Evolutionary conservation across 306 rosid species (phyloP), one percentile per base, ranked within the genome.

Genomic region (Neltuma alba): DNA sequence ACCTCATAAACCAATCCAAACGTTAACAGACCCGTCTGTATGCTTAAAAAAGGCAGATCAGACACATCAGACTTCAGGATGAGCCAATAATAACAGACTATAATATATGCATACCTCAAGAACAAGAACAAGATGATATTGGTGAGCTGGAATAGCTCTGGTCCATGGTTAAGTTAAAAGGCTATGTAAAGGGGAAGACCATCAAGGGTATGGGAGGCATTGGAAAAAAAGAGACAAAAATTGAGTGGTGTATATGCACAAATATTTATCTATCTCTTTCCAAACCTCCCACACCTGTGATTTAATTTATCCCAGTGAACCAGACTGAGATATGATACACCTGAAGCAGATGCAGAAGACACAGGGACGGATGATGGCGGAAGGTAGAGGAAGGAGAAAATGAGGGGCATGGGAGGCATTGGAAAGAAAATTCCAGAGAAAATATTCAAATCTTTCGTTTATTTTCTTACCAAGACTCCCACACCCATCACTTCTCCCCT

Each of bases 201-300:
- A n/a, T 54, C 61, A 54, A 54, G 30, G 61, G 61, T 54, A 54
- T 54, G 61, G 61, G 61, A 54, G 61, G 61, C 61, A 54, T 54
- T n/a, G 61, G 61, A 54, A 54, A 54, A 54, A 54, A 54, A 54
- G 30, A 54, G 61, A 54, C 14, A 25, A 21, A n/a, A 40, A 54
- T 8, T 21, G 12, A 54, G 61, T 21, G 2, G 12, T 0, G 8
- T 23, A 21, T 18, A 7, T 10, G 3, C 13, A 20, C 1, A 8
- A 54, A 9, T 21, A 54, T 54, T 54, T 4, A n/a, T 9, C 61
- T 54, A 6, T 44, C 30, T 52, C 61, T 82, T 44, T 33, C 70
- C 84, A 40, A 11, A 10, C 54, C 79, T 66, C 80, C 79, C 82
- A 67, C 70, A 33, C 85, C 82, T 21, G 31, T 28, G 50, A 71